Evolutionary conservation across 148 eudicot species (phyloP), one percentile per base, ranked within the genome.

Genomic region (Camellia japonica): DNA sequence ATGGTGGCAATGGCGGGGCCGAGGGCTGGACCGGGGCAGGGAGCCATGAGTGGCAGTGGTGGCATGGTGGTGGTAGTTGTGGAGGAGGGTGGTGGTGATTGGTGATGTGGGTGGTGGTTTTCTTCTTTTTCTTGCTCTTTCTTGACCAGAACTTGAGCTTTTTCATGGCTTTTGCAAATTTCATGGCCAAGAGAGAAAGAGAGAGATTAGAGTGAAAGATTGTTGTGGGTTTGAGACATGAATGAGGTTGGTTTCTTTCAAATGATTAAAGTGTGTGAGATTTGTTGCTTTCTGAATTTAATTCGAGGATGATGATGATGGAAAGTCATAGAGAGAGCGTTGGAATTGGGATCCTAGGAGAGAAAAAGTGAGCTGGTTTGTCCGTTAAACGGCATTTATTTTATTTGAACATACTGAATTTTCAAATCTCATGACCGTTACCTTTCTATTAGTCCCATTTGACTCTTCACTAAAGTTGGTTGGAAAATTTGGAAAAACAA

Each of bases 61-160:
- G 84, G 14, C 76, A 46, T 41, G 83, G 65, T 61, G 84, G 75
- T 7, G 78, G 81, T 2, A 82, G 80, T 7, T 64, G 81, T 5
- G 80, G 69, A 3, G 80, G 85, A 41, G 82, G 83, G 6, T 79
- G 86, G 47, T 62, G 68, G 7, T 85, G 38, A 7, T 49, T 69
- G n/a, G 30, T 56, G 78, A 41, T n/a, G 42, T 49, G 51, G 20
- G 56, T 55, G 20, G 16, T 78, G 6, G 23, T 66, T 3, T 38
- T 20, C 67, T 51, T 85, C 72, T 80, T 86, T 68, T 79, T 87
- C 47, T 84, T 85, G 82, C 81, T 85, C 82, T 85, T 88, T 69
- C 76, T 88, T 51, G 90, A 83, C 90, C 90, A 88, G 83, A 88
- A 84, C 76, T 88, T 88, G 72, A 88, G 88, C 75, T 82, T 88